Percentiles rank a stretch among this genome's conserved stretches.
Evolutionary conservation across 257 asterid species (phyloP).

Genomic region (Penstemon barbatus): DNA sequence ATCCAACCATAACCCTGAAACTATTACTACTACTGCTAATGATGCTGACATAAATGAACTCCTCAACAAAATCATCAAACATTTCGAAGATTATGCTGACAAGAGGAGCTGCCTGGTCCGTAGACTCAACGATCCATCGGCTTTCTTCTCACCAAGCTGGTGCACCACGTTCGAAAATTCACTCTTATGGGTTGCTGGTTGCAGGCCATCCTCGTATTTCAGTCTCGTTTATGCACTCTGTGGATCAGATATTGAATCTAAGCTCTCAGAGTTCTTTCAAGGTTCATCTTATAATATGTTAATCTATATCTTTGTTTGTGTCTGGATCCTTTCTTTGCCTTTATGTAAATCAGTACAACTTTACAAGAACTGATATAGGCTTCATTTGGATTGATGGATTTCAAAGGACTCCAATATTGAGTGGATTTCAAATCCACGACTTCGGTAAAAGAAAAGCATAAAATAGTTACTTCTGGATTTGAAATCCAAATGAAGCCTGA

Average conservation of each 20-base stretch:
- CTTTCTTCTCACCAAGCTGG: conserved; percentile 26
- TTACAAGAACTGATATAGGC: too few species aligned
- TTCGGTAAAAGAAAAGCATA: too few species aligned
- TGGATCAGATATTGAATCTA: conserved; percentile 25
- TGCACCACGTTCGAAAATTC: conserved; percentile 27
- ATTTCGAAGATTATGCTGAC: conserved; percentile 18
- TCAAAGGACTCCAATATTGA: too few species aligned
- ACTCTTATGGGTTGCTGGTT: conserved; percentile 27
- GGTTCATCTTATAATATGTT: neutral
- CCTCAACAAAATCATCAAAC: neutral
- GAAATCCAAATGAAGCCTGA: too few species aligned
- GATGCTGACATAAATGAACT: conserved; percentile 8
- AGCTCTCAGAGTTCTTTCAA: conserved; percentile 9
- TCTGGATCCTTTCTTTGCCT: too few species aligned
- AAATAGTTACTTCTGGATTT: too few species aligned
- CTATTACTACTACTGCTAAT: neutral
- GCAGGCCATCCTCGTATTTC: conserved; percentile 32
- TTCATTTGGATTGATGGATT: too few species aligned
- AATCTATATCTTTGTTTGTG: too few species aligned
- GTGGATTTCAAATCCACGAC: too few species aligned
- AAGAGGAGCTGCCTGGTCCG: conserved; percentile 18
- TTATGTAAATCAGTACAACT: too few species aligned
- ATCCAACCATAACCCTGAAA: neutral
- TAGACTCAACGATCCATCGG: neutral
- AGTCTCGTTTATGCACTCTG: conserved; percentile 28